A percentile compares a stretch with the other conserved stretches of the same genome.
phyloP scores from a whole-genome alignment of 305 asterid genomes.

The Striga hermonthica region DNA sequence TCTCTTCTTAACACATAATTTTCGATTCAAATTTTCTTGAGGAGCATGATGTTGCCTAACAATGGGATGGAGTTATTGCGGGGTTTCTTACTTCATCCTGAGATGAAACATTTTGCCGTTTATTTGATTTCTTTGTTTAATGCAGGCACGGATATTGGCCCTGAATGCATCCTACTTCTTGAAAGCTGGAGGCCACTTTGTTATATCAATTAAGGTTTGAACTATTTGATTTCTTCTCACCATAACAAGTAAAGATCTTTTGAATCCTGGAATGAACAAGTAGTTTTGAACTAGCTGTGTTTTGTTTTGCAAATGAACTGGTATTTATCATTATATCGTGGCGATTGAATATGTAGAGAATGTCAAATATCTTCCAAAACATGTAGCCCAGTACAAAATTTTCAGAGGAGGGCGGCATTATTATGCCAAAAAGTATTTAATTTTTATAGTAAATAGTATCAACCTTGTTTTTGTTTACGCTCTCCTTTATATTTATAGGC shows the following conservation, averaged over 20 bases:
- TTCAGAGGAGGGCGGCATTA: no score
- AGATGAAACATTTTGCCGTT: not conserved
- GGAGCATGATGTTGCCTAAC: no score
- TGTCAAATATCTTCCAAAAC: no score
- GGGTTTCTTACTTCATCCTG: not conserved
- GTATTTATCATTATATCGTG: no score
- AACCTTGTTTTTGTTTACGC: no score
- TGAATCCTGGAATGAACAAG: no score
- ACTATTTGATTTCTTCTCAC: not conserved
- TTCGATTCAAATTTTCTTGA: no score
- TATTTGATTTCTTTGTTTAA: not conserved
- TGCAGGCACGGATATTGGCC: conserved; percentile 79
- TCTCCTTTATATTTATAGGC: conserved; percentile 41
- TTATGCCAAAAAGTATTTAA: not conserved
- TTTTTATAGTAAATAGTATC: not conserved
- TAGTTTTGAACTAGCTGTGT: no score
- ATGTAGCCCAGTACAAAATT: no score
- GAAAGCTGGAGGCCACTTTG: conserved; percentile 74
- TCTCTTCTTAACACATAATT: not conserved
- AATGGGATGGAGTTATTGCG: no score
- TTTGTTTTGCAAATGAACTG: no score
- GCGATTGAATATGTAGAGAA: no score
- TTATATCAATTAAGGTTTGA: conserved; percentile 74
- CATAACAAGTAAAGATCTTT: not conserved
- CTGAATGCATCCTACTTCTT: conserved; percentile 73